Percentiles rank a stretch among this genome's conserved stretches.
Conservation (phyloP, 2,329 filamentous ascomycete genomes). For the Colletotrichum sp. region DNA sequence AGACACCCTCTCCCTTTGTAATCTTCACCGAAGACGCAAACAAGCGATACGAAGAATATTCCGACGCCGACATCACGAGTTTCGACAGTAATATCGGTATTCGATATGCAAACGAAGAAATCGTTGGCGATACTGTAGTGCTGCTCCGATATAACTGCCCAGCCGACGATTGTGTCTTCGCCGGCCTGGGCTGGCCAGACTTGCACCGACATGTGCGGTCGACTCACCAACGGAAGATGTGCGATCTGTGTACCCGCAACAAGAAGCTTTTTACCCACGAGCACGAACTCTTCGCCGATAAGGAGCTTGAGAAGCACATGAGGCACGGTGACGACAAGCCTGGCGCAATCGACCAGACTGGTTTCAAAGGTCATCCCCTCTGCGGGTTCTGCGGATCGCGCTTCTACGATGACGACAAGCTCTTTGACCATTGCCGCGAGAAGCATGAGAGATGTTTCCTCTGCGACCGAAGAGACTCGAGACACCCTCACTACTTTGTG, state of each 20-base stretch:
- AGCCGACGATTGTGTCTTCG: constrained; percentile 78
- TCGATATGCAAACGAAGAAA: constrained; percentile 85
- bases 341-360: constrained; percentile 88
- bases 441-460: constrained; percentile 96
- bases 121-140: constrained; percentile 88
- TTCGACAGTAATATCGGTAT: constrained; percentile 89
- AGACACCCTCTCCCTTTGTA: constrained; percentile 78
- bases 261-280: constrained; percentile 99
- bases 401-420: constrained; percentile 95
- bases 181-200: constrained; percentile 70
- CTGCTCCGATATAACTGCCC: constrained; percentile 95
- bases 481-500: constrained; percentile 87
- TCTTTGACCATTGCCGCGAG: constrained; percentile 91
- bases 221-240: constrained; percentile 87
- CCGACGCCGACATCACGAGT: constrained; percentile 72
- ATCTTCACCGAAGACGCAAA: constrained; percentile 87
- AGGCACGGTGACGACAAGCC: constrained; percentile 89
- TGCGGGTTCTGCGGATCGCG: constrained; percentile 91
- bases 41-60: constrained; percentile 88
- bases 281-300: constrained; percentile 86
- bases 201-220: constrained; percentile 78
- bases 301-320: constrained; percentile 87
- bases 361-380: constrained; percentile 93
- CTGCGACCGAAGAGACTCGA: constrained; percentile 75
- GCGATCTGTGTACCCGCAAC: constrained; percentile 86